Base-by-base conservation (phyloP, 1,284 basidiomycete genomes). In the Earliella scabrosa region DNA sequence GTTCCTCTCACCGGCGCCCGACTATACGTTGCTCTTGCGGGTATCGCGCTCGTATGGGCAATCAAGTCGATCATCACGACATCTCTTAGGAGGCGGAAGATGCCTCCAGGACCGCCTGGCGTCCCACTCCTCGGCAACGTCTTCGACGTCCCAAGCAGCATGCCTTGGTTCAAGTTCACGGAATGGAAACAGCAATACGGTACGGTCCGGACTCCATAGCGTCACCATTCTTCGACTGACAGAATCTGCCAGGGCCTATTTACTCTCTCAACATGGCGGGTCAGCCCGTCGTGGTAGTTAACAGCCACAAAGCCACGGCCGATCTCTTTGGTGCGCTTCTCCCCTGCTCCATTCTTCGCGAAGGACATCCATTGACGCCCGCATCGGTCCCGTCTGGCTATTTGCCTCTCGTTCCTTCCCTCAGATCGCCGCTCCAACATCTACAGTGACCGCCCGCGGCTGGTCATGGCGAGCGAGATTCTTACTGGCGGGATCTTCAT, bases 1-100 rank as follows among this genome's bases (percentile, higher is more conserved):
- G 65, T 74, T 68, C 66, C 75, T 67, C 77, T 75, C 65, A 72
- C 73, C 61, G 84, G 90, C 61, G 75, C 85, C 61, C 87, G 86
- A 11, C 73, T 79, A 82, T 83, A 87, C 18, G 68, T 26, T 10
- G 45, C 45, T 7, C 21, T 47, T 4, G 21, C 34, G 7, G 23
- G 4, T 3, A 36, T 43, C 5, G 23, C 41, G 27, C 26, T 47
- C 36, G 26, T 47, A 47, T 38, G 45, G 36, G 21, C 23, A n/a
- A 8, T 46, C 44, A 40, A 45, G 35, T 31, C 16, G 8, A 16
- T 52, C 34, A 27, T 46, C 4, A 4, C 32, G 16, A 32, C 27
- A 2, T 40, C 45, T 10, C 8, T 34, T 13, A 26, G 38, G 32
- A 24, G 40, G 14, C 45, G 45, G 9, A 47, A 36, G 45, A 47